phyloP scores from a whole-genome alignment of 192 early-diverging fungal genomes.

The Phycomyces nitens region DNA sequence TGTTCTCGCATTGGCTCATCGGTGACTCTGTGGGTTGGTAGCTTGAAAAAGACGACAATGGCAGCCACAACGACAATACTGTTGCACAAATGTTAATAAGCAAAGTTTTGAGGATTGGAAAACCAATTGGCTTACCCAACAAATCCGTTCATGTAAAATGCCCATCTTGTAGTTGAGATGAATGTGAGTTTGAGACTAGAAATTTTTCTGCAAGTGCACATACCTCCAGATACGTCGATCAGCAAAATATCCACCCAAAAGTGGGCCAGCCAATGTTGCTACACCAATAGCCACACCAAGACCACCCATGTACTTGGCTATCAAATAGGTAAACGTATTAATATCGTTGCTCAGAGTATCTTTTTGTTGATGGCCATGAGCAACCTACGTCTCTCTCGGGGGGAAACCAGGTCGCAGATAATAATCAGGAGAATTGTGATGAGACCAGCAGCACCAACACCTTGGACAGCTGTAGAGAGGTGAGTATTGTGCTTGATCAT shows the following conservation, averaged over 20 bases:
- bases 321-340: neutral
- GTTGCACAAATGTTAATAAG: constrained; percentile 19
- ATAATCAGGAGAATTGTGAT: constrained; percentile 63
- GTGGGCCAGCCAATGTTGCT: constrained; percentile 51
- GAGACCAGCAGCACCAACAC: constrained; percentile 54
- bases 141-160: constrained; percentile 58
- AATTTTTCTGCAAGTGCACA: neutral
- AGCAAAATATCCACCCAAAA: constrained; percentile 59
- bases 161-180: constrained; percentile 43
- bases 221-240: constrained; percentile 53
- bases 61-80: constrained; percentile 38
- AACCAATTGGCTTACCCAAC: constrained; percentile 48
- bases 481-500: too few species aligned
- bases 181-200: too few species aligned
- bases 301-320: constrained; percentile 55
- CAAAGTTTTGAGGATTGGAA: too few species aligned
- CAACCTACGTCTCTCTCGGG: constrained; percentile 50
- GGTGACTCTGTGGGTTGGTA: constrained; percentile 47
- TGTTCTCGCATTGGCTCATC: constrained; percentile 50
- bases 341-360: neutral
- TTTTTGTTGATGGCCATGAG: neutral
- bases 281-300: constrained; percentile 51
- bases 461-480: constrained; percentile 70
- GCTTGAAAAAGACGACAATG: constrained; percentile 48
- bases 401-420: constrained; percentile 62